Evolutionary conservation across 805 yeast genomes (phyloP).

Genomic region (Hanseniaspora meyeri): DNA sequence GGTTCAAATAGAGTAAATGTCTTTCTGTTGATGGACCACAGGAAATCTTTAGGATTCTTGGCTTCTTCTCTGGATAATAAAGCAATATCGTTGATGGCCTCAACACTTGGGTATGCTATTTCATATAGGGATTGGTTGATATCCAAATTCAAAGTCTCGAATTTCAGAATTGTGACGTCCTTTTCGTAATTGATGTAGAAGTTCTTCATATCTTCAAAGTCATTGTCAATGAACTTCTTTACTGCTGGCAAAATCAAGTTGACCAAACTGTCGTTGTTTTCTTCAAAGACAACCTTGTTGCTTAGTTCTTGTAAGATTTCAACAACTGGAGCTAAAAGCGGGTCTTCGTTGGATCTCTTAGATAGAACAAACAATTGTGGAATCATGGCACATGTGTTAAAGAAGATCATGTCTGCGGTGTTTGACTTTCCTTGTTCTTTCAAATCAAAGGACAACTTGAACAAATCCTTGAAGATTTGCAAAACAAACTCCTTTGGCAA

Average conservation of each 20-base stretch:
- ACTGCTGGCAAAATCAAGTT: conserved; percentile 41
- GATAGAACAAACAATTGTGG: conserved; percentile 51
- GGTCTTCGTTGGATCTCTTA: conserved; percentile 18
- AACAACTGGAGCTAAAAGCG: neutral
- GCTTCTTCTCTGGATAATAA: conserved; percentile 16
- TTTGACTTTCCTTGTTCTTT: conserved; percentile 30
- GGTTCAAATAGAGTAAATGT: conserved; percentile 49
- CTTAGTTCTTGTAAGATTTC: conserved; percentile 9
- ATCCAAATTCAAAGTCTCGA: conserved; percentile 6
- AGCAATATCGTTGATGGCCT: conserved; percentile 6
- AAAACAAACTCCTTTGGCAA: conserved; percentile 38
- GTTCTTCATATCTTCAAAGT: conserved; percentile 32
- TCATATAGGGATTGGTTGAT: conserved; percentile 15
- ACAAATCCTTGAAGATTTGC: conserved; percentile 41
- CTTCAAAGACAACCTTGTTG: conserved; percentile 15
- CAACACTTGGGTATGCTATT: conserved; percentile 13
- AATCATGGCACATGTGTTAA: conserved; percentile 45
- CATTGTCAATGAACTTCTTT: conserved; percentile 28
- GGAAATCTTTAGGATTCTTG: conserved; percentile 20
- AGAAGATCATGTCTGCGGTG: conserved; percentile 58
- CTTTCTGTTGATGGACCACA: conserved; percentile 56
- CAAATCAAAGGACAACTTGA: conserved; percentile 44
- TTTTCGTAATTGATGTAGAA: conserved; percentile 31
- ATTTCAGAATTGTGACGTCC: conserved; percentile 6
- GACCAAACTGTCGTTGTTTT: conserved; percentile 9